Conservation (phyloP, 1,139 yeast genomes). For the Blastobotrys raffinosifermentans region DNA sequence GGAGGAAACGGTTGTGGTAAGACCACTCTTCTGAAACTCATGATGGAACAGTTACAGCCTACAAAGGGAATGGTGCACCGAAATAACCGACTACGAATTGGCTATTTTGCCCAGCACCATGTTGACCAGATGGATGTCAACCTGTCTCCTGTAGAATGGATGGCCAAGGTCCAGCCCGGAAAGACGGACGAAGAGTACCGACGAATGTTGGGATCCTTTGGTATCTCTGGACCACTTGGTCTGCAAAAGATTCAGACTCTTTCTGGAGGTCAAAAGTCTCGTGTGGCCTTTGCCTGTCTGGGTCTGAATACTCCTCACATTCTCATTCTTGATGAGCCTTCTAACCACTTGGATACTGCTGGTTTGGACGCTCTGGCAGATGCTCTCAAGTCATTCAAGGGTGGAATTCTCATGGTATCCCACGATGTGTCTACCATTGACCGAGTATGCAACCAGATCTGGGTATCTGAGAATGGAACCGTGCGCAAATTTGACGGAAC, state of each 20-base stretch:
- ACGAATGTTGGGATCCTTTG: conserved; percentile 93
- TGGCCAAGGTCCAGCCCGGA: conserved; percentile 87
- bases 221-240: conserved; percentile 92
- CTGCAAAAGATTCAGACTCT: conserved; percentile 82
- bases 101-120: conserved; percentile 99
- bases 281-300: conserved; percentile 96
- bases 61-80: conserved; percentile 66
- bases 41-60: conserved; percentile 75
- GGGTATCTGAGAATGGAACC: conserved; percentile 86
- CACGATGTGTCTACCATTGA: conserved; percentile 92
- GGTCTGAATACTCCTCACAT: conserved; percentile 91
- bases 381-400: conserved; percentile 80
- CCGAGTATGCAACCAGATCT: conserved; percentile 83
- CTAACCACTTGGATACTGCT: conserved; percentile 96
- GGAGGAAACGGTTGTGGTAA: conserved; percentile 99
- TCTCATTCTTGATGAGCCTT: conserved; percentile 92
- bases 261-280: conserved; percentile 97
- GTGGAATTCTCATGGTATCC: conserved; percentile 96
- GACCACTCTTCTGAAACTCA: conserved; percentile 80
- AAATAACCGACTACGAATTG: conserved; percentile 85
- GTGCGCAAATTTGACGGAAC: conserved; percentile 78
- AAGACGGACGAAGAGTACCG: conserved; percentile 95
- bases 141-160: conserved; percentile 90
- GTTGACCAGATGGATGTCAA: conserved; percentile 94
- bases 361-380: conserved; percentile 94